Evolutionary conservation across 148 eudicot genomes (phyloP).

Genomic region (Rhododendron henanense): DNA sequence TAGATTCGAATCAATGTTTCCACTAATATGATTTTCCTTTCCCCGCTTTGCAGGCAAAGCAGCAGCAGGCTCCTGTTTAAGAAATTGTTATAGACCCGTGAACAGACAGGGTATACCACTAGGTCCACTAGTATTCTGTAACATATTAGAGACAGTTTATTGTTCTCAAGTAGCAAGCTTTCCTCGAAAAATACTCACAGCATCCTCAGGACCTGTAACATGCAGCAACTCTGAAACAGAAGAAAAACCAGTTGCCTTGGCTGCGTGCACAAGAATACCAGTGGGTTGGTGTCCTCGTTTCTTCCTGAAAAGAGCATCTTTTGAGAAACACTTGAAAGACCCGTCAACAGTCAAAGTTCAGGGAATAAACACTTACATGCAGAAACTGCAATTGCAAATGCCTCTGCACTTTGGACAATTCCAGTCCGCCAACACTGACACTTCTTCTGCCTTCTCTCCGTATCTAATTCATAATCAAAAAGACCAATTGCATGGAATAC

Average conservation of each 20-base stretch:
- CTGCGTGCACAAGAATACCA: slow-evolving; percentile 56
- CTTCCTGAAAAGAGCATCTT: slow-evolving; percentile 43
- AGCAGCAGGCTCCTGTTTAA: slow-evolving; percentile 37
- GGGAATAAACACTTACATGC: slow-evolving; percentile 17
- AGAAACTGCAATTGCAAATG: too few species aligned
- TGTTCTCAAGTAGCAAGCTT: too few species aligned
- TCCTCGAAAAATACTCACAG: not conserved
- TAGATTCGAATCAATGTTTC: slow-evolving; percentile 16
- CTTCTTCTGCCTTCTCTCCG: slow-evolving; percentile 25
- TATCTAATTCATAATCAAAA: slow-evolving; percentile 14
- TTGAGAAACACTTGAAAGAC: slow-evolving; percentile 8
- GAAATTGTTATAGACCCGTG: not conserved
- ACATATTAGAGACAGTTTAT: too few species aligned
- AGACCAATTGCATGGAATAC: not conserved
- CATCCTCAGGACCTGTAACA: slow-evolving; percentile 38
- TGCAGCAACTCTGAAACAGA: slow-evolving; percentile 70
- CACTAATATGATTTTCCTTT: slow-evolving; percentile 50
- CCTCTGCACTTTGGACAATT: too few species aligned
- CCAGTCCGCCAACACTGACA: slow-evolving; percentile 1
- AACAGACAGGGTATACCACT: too few species aligned
- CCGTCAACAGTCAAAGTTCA: slow-evolving; percentile 3
- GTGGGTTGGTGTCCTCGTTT: slow-evolving; percentile 76
- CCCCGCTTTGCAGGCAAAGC: slow-evolving; percentile 21
- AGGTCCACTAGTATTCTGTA: too few species aligned
- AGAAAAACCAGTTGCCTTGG: slow-evolving; percentile 27